phyloP scores from a whole-genome alignment of 192 early-diverging fungal species.

The Coemansia sp. region DNA sequence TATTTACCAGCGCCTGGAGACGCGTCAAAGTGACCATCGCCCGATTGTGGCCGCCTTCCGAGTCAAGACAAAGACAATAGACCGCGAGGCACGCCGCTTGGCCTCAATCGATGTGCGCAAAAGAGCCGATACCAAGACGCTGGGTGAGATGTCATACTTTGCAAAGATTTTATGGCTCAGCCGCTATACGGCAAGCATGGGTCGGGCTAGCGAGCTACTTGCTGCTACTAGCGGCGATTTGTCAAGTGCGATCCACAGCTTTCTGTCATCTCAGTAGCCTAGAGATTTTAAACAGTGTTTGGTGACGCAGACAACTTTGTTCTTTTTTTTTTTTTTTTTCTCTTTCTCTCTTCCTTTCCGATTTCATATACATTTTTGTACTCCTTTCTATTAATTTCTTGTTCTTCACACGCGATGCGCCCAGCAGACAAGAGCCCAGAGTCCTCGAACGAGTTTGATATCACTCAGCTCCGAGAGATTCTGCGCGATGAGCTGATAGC shows the following conservation, averaged over 20 bases:
- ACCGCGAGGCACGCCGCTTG: constrained; percentile 53
- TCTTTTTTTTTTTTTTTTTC: background rate
- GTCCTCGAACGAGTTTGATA: constrained; percentile 18
- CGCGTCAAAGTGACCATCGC: constrained; percentile 80
- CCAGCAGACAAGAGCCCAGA: constrained; percentile 3
- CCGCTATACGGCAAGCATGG: constrained; percentile 26
- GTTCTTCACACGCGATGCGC: background rate
- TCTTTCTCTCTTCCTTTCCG: too few species aligned
- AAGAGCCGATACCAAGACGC: constrained; percentile 50
- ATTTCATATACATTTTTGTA: background rate
- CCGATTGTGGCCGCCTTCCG: constrained; percentile 77
- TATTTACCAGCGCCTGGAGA: constrained; percentile 71
- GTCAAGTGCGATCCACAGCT: constrained; percentile 18
- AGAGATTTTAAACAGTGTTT: background rate
- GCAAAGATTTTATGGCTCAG: constrained; percentile 46
- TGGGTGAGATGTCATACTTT: constrained; percentile 36
- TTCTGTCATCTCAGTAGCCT: background rate
- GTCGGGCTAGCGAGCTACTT: constrained; percentile 24
- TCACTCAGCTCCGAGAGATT: constrained; percentile 41
- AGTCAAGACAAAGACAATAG: constrained; percentile 63
- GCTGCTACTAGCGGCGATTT: constrained; percentile 30
- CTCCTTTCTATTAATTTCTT: background rate
- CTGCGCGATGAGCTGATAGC: constrained; percentile 52
- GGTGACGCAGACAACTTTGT: background rate
- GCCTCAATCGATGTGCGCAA: constrained; percentile 57